Evolutionary conservation across 2,329 filamentous ascomycete genomes (phyloP).

Genomic region (Ophiostoma triangulosporum): DNA sequence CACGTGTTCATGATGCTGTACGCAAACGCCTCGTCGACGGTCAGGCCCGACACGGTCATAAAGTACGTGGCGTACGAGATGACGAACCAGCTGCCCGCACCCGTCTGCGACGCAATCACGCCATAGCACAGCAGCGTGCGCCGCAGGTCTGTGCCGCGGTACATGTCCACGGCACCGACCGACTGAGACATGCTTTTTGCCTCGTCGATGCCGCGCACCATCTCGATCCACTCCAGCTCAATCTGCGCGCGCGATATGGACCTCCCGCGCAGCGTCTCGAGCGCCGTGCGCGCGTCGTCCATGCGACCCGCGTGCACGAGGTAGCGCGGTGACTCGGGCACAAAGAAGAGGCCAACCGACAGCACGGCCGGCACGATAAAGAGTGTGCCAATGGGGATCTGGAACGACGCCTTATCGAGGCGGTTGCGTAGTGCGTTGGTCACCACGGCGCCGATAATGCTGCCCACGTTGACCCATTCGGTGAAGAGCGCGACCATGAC

Average conservation of each 20-base stretch:
- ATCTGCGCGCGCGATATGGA: conserved; percentile 20
- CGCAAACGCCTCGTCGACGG: conserved; percentile 30
- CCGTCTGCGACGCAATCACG: conserved; percentile 31
- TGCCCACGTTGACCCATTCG: conserved; percentile 15
- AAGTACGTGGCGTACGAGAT: conserved; percentile 38
- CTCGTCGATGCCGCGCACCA: conserved; percentile 26
- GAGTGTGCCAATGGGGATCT: conserved; percentile 13
- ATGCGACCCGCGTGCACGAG: conserved; percentile 22
- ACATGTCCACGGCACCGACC: conserved; percentile 25
- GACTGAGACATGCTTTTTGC: conserved; percentile 21
- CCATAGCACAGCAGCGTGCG: conserved; percentile 36
- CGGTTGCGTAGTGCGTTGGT: conserved; percentile 9
- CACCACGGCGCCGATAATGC: conserved; percentile 11
- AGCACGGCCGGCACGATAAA: conserved; percentile 13
- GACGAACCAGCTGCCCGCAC: conserved; percentile 34
- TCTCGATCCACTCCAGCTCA: conserved; percentile 27
- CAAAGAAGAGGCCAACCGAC: conserved; percentile 27
- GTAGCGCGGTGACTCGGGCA: conserved; percentile 33
- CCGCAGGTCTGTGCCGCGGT: conserved; percentile 30
- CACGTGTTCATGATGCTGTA: conserved; percentile 37
- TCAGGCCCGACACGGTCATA: conserved; percentile 27
- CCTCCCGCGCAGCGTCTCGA: conserved; percentile 20
- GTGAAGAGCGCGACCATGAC: conserved; percentile 13
- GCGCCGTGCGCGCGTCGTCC: conserved; percentile 17
- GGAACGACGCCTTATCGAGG: conserved; percentile 12